phyloP scores from a whole-genome alignment of 257 asterid species.

The Penstemon eatonii region DNA sequence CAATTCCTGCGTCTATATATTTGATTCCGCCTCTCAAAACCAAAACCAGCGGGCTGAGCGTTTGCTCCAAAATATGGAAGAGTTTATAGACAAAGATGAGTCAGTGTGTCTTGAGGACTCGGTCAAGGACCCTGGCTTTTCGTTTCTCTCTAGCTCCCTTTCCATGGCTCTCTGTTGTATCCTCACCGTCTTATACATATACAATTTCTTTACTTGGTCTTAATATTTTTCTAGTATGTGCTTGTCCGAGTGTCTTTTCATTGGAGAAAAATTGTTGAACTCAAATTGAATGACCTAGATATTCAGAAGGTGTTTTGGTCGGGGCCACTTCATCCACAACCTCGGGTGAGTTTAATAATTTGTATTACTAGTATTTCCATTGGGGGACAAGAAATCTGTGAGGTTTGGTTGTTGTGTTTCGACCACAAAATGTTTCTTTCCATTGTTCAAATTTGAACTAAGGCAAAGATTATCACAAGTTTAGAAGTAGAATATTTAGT shows the following conservation, averaged over 20 bases:
- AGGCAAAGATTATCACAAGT: no score
- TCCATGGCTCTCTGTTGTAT: constrained; percentile 99
- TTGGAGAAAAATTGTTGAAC: constrained; percentile 30
- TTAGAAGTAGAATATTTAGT: no score
- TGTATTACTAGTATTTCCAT: not conserved
- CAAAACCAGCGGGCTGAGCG: constrained; percentile 64
- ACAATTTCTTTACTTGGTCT: not conserved
- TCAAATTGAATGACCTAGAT: constrained; percentile 45
- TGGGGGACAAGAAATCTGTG: not conserved
- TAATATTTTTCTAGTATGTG: not conserved
- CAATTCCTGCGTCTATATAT: constrained; percentile 69
- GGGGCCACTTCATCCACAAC: constrained; percentile 88
- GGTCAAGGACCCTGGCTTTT: constrained; percentile 60
- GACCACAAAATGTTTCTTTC: not conserved
- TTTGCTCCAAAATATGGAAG: constrained; percentile 68
- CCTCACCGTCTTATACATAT: constrained; percentile 30
- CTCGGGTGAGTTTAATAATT: constrained; percentile 68
- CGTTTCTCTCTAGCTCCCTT: constrained; percentile 87
- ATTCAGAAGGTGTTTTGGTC: constrained; percentile 82
- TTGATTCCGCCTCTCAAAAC: constrained; percentile 54
- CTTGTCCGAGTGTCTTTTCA: constrained; percentile 3
- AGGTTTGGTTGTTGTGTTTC: not conserved
- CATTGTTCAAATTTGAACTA: not conserved
- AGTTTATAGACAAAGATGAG: constrained; percentile 70
- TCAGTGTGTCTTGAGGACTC: constrained; percentile 53